These are phyloP conservation scores for Amanita jacksonii DNA, from an alignment of 768 basidiomycete species.

Conservation along the genomic window DNA sequence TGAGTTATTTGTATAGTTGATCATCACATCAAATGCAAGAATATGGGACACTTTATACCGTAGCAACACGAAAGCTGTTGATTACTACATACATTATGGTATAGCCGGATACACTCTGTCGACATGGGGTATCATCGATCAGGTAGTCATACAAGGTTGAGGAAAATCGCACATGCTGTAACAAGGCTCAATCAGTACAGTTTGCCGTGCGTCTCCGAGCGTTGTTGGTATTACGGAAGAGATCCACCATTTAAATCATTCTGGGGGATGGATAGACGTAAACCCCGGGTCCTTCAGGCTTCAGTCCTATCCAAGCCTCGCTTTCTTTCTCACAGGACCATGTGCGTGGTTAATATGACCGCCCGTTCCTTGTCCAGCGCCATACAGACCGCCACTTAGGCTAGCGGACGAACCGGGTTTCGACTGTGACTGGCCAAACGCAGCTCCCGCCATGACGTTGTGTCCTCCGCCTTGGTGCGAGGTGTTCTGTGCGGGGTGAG, in stretches of 20 bases:
- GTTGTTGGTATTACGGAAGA: too few relatives aligned
- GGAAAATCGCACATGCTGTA: background rate
- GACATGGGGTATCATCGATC: background rate
- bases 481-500: constrained; percentile 38
- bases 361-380: constrained; percentile 23
- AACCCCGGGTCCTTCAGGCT: too few relatives aligned
- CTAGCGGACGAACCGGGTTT: constrained; percentile 55
- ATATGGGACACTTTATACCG: too few relatives aligned
- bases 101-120: too few relatives aligned
- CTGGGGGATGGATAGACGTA: too few relatives aligned
- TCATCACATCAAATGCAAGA: too few relatives aligned
- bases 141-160: background rate
- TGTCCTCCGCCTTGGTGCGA: constrained; percentile 30
- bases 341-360: constrained; percentile 24
- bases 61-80: too few relatives aligned
- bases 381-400: constrained; percentile 37
- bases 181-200: too few relatives aligned
- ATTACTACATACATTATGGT: too few relatives aligned
- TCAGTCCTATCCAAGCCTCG: constrained; percentile 33
- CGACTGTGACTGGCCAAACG: constrained; percentile 44
- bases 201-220: too few relatives aligned
- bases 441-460: constrained; percentile 20
- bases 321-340: constrained; percentile 47
- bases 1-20: too few relatives aligned
- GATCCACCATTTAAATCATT: too few relatives aligned